Percentiles rank a stretch among this genome's conserved stretches.
Evolutionary conservation across 192 early-diverging fungal genomes (phyloP).

Genomic region (Gryganskiella cystojenkinii): DNA sequence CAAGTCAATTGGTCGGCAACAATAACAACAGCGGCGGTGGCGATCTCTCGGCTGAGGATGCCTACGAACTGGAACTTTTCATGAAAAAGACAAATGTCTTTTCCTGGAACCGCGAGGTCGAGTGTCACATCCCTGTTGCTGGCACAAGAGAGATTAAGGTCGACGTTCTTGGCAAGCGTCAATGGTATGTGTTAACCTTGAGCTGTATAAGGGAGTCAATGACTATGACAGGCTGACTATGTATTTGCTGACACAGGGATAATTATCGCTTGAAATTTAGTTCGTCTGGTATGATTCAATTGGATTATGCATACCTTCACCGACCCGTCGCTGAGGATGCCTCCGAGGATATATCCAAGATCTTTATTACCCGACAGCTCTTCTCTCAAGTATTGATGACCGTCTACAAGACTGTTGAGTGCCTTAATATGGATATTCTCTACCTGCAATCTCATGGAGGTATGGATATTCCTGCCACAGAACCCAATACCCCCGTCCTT

Average conservation of each 20-base stretch:
- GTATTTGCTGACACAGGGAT: too few species aligned
- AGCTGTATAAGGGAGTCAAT: too few species aligned
- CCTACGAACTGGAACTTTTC: slow-evolving; percentile 81
- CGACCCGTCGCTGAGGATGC: slow-evolving; percentile 29
- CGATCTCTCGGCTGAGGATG: slow-evolving; percentile 71
- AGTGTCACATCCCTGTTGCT: slow-evolving; percentile 58
- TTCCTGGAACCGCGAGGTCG: slow-evolving; percentile 63
- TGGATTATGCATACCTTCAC: slow-evolving; percentile 75
- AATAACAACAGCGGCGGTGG: slow-evolving; percentile 42
- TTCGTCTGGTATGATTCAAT: slow-evolving; percentile 72
- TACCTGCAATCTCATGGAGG: slow-evolving; percentile 60
- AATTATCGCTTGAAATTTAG: slow-evolving; percentile 54
- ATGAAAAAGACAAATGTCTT: slow-evolving; percentile 66
- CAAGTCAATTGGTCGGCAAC: slow-evolving; percentile 39
- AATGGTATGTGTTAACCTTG: slow-evolving; percentile 59
- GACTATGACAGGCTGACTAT: too few species aligned
- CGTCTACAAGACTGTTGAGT: slow-evolving; percentile 70
- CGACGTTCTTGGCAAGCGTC: slow-evolving; percentile 78
- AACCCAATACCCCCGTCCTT: slow-evolving; percentile 36
- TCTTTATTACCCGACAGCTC: slow-evolving; percentile 75
- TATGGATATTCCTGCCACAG: slow-evolving; percentile 43
- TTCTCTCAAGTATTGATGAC: slow-evolving; percentile 76
- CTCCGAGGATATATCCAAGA: slow-evolving; percentile 24
- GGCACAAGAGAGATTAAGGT: slow-evolving; percentile 67
- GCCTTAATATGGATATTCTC: slow-evolving; percentile 73